phyloP scores from a whole-genome alignment of 129 eudicot species.

The Escallonia herrerae region DNA sequence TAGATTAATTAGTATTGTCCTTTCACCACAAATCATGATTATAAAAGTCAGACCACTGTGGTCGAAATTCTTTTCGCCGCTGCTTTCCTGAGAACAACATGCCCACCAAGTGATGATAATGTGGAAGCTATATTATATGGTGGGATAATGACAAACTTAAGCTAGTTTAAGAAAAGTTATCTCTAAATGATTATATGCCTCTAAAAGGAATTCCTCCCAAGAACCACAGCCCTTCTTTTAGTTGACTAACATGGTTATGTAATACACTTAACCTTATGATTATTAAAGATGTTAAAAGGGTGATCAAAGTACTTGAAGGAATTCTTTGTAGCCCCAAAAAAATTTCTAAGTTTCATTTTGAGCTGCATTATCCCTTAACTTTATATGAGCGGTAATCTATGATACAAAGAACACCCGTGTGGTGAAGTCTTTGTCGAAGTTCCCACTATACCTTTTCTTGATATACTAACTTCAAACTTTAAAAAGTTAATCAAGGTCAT shows the following conservation, averaged over 20 bases:
- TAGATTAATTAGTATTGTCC: background rate
- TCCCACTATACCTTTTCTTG: too few species aligned
- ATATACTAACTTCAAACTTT: too few species aligned
- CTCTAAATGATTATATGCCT: background rate
- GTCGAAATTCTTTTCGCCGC: slow-evolving; percentile 11
- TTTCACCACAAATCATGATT: background rate
- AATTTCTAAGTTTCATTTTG: background rate
- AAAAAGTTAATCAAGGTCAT: too few species aligned
- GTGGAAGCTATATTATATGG: slow-evolving; percentile 3
- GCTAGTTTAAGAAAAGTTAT: background rate
- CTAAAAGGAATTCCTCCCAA: background rate
- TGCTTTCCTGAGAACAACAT: slow-evolving; percentile 15
- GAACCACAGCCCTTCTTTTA: background rate
- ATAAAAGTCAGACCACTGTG: background rate
- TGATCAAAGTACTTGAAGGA: background rate
- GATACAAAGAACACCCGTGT: too few species aligned
- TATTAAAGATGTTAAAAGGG: background rate
- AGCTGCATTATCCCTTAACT: background rate
- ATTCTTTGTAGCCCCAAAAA: background rate
- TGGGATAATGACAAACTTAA: slow-evolving; percentile 17
- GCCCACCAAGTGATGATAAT: slow-evolving; percentile 17
- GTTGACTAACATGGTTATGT: too few species aligned
- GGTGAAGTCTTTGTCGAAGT: too few species aligned
- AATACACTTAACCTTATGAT: background rate
- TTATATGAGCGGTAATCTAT: background rate